Evolutionary conservation across 148 eudicot genomes (phyloP).

Genomic region (Chenopodium formosanum): DNA sequence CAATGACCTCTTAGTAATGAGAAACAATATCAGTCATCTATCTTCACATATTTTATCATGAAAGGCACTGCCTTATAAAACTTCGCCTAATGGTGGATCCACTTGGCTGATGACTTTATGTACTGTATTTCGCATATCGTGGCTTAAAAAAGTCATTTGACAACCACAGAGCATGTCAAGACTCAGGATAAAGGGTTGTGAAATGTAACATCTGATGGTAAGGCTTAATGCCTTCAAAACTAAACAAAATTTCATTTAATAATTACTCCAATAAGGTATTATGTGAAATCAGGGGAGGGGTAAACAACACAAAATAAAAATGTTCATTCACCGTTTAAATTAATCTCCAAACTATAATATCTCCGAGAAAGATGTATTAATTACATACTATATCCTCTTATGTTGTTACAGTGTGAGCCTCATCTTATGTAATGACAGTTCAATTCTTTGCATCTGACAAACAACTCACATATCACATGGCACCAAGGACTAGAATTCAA

Average conservation of each 20-base stretch:
- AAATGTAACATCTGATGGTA: neutral
- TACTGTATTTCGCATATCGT: neutral
- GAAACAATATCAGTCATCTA: neutral
- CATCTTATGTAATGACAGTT: neutral
- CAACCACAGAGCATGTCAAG: neutral
- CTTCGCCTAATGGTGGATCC: neutral
- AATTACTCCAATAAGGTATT: neutral
- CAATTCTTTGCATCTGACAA: neutral
- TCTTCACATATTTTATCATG: neutral
- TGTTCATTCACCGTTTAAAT: neutral
- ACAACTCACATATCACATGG: neutral
- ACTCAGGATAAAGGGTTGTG: neutral
- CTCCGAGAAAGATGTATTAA: neutral
- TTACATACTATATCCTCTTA: neutral
- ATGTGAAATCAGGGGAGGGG: neutral
- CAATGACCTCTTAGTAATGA: neutral
- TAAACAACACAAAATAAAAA: neutral
- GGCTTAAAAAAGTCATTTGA: neutral
- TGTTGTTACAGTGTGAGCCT: neutral
- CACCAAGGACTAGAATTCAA: neutral
- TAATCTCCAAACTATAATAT: neutral
- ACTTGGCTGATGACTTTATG: neutral
- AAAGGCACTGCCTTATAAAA: neutral
- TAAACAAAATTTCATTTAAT: neutral
- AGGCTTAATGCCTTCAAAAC: neutral